A percentile compares a stretch with the other conserved stretches of the same genome.
These are phyloP conservation scores for Coprinopsis cinerea DNA, from an alignment of 768 basidiomycete genomes.

Conservation along the genomic window DNA sequence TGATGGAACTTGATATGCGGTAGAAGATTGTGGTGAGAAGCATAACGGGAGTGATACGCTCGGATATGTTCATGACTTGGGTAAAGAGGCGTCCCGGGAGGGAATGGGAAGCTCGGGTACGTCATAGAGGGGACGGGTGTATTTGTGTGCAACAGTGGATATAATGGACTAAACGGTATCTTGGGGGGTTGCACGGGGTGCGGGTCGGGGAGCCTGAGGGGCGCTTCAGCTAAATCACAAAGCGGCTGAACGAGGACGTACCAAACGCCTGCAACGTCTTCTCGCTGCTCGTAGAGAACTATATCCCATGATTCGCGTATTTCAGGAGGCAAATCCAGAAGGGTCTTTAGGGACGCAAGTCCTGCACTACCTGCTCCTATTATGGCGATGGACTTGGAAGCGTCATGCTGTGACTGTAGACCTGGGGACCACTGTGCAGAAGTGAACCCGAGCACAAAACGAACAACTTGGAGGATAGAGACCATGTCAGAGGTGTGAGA, in stretches of 20 bases:
- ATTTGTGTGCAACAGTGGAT: conserved; percentile 49
- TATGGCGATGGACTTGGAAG: conserved; percentile 45
- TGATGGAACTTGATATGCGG: conserved; percentile 38
- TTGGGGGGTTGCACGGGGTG: conserved; percentile 30
- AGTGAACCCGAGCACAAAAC: conserved; percentile 2
- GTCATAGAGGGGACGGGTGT: conserved; percentile 55
- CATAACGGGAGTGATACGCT: conserved; percentile 42
- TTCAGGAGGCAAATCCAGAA: conserved; percentile 41
- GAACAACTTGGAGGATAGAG: conserved; percentile 6
- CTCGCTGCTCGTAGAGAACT: conserved; percentile 47
- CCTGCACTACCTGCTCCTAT: conserved; percentile 56
- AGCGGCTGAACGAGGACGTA: conserved; percentile 15
- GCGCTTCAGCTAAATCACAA: background rate
- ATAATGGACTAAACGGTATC: conserved; percentile 50
- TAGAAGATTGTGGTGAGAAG: conserved; percentile 30
- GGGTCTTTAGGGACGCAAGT: conserved; percentile 44
- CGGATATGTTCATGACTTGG: conserved; percentile 40
- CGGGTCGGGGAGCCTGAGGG: conserved; percentile 28
- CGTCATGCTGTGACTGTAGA: conserved; percentile 5
- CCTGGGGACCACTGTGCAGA: background rate
- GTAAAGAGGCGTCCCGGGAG: conserved; percentile 43
- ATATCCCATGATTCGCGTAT: conserved; percentile 35
- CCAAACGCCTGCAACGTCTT: conserved; percentile 55
- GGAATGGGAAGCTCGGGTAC: conserved; percentile 49
- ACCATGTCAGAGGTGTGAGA: conserved; percentile 14